Base-by-base conservation (phyloP, 257 asterid genomes). In the Lycium ferocissimum region DNA sequence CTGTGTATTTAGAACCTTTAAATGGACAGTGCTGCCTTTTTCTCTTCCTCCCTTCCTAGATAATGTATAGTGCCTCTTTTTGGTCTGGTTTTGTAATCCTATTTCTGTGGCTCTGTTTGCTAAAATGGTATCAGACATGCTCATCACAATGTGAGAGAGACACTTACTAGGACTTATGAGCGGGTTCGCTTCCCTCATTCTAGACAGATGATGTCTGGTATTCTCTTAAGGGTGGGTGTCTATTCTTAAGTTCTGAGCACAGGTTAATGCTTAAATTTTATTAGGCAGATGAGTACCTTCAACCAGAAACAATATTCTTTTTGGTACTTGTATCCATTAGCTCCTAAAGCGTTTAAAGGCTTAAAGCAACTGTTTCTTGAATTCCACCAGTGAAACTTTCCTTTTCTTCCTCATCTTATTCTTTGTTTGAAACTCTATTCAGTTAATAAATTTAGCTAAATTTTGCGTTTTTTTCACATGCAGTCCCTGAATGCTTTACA, bases 401-500 rank as follows among this genome's bases (percentile, higher is more conserved):
- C 82, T 17, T 78, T 59, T 49, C 35, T 47, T 72, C 51, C 79
- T 51, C 13, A 49, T 49, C 45, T 76, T 51, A 22, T 76, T 51
- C 82, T 9, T 33, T 53, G 82, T 78, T 78, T 7, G 49, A 69
- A 37, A 14, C 49, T 35, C 75, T 67, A 15, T 78, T 78, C 65
- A 14, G 65, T 78, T 78, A 9, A 66, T 85, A 51, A 70, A 38
- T 80, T 76, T 84, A 59, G 73, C 51, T 59, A 85, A 83, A 84
- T 61, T 66, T 81, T 63, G 51, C 18, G 57, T 63, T 22, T 86
- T 88, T 79, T 79, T 6, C 33, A 72, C 85, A 71, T 91, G 92
- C 97, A 97, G 99, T 95, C 83, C 96, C 98, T 37, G 96, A 92
- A 88, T 88, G 94, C 86, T 92, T 84, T 90, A 90, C 88, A 35